Evolutionary conservation across 106 monocot species (phyloP), one percentile per base, ranked within the genome.

Genomic region (Cymbidium sinense): DNA sequence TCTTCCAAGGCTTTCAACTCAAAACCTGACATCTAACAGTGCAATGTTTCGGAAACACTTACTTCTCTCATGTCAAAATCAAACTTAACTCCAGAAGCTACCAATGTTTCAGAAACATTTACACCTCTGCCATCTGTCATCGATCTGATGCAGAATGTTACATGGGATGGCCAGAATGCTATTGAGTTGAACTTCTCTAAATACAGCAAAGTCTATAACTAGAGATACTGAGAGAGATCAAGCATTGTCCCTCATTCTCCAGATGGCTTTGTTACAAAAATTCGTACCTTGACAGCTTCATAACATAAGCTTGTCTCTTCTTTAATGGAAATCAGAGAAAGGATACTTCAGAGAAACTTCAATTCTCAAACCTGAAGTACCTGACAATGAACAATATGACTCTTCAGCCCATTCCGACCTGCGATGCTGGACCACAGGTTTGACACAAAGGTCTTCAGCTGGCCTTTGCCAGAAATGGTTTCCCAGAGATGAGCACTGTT

Each of bases 341-440:
- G 33, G 67, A 67, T 17, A 30, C 67, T 15, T 67, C 13, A 67
- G 58, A 3, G 23, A 58, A 1, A 67, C 67, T 67, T 67, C 33
- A 67, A 31, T 29, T 77, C 35, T 89, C 80, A 89, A 27, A 82
- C 77, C 72, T 86, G 89, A 79, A 89, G 86, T 52, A 89, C 89
- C 65, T 89, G 89, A 74, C 86, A 89, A 37, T 89, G 84, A 73
- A 89, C 77, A 34, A 89, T 84, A 34, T 84, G 86, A 73, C 76
- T 79, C 69, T 81, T 86, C 7, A 82, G 30, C n/a, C 84, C 79
- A 82, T 55, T 84, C 5, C 84, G 75, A 33, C 86, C 86, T 21
- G 86, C 84, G 35, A 89, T 86, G 64, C 77, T 86, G 23, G 86
- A 89, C 86, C 86, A 89, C 43, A 89, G 36, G 54, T 86, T 89